These are phyloP conservation scores for Grosmannia clavigera DNA, from an alignment of 2,329 filamentous ascomycete genomes.

Conservation along the genomic window DNA sequence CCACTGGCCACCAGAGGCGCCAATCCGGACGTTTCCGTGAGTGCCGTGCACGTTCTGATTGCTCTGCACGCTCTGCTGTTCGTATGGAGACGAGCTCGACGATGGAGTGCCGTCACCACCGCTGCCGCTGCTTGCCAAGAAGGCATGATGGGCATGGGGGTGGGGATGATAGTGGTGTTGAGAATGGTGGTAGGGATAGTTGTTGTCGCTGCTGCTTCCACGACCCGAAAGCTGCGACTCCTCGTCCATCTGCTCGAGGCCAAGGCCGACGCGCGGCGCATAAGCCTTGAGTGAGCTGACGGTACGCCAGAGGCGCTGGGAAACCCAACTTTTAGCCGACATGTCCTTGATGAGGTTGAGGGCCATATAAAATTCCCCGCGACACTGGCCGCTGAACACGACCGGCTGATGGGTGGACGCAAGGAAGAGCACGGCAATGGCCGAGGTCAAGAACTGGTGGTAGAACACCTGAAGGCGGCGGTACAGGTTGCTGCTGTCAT, in stretches of 20 bases:
- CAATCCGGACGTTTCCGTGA: not conserved
- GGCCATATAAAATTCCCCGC: conserved; percentile 69
- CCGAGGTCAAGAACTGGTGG: conserved; percentile 67
- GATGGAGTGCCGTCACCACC: not conserved
- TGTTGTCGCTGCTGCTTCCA: conserved; percentile 19
- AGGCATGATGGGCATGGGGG: not conserved
- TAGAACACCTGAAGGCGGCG: conserved; percentile 62
- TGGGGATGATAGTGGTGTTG: not conserved
- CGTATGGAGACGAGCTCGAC: not conserved
- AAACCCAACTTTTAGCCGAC: conserved; percentile 58
- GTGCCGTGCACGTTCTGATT: not conserved
- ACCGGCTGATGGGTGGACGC: conserved; percentile 65
- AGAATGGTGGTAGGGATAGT: not conserved
- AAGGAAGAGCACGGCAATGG: conserved; percentile 63
- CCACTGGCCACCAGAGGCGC: not conserved
- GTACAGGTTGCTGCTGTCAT: conserved; percentile 61
- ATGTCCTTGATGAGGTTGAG: conserved; percentile 63
- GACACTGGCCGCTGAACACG: conserved; percentile 53
- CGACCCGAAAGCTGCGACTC: conserved; percentile 27
- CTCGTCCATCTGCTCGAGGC: conserved; percentile 35
- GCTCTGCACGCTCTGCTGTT: not conserved
- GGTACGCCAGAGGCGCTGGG: conserved; percentile 61
- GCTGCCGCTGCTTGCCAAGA: not conserved
- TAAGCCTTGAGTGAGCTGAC: conserved; percentile 60
- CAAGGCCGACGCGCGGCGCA: conserved; percentile 54